Conservation (phyloP, 345 rosid genomes). For the Lenwebbia sp. region DNA sequence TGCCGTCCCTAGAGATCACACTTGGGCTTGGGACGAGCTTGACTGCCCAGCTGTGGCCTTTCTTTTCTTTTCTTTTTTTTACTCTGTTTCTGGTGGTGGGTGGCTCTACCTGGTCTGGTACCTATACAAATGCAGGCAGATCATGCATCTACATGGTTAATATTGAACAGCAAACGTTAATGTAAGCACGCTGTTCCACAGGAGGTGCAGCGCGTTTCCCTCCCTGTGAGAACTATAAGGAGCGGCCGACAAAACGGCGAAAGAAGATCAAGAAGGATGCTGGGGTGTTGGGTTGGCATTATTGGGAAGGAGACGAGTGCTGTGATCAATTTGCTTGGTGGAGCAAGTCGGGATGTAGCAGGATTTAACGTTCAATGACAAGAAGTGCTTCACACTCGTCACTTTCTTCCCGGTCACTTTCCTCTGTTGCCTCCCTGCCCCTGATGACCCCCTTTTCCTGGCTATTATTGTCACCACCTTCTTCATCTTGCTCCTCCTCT, state of each 20-base stretch:
- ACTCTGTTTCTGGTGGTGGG: background rate
- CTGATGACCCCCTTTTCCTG: background rate
- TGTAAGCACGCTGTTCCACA: background rate
- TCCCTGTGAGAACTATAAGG: background rate
- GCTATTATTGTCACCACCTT: background rate
- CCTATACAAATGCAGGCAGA: background rate
- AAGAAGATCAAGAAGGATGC: background rate
- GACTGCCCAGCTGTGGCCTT: background rate
- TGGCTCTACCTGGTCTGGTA: background rate
- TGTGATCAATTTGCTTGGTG: background rate
- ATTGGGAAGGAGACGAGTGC: background rate
- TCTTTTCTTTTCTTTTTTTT: too few species aligned
- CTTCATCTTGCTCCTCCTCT: background rate
- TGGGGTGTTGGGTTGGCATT: background rate
- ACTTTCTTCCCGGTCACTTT: conserved; percentile 6
- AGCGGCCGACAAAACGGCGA: background rate
- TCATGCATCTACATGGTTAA: background rate
- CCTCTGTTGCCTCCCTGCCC: background rate
- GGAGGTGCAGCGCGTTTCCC: background rate
- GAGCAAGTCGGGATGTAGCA: conserved; percentile 15
- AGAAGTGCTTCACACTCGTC: conserved; percentile 1
- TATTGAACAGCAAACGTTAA: background rate
- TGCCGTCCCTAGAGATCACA: background rate
- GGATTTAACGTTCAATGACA: conserved; percentile 7
- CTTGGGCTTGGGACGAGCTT: background rate